These are phyloP conservation scores for Candida saitoana DNA, from an alignment of 805 yeast genomes.

Conservation along the genomic window DNA sequence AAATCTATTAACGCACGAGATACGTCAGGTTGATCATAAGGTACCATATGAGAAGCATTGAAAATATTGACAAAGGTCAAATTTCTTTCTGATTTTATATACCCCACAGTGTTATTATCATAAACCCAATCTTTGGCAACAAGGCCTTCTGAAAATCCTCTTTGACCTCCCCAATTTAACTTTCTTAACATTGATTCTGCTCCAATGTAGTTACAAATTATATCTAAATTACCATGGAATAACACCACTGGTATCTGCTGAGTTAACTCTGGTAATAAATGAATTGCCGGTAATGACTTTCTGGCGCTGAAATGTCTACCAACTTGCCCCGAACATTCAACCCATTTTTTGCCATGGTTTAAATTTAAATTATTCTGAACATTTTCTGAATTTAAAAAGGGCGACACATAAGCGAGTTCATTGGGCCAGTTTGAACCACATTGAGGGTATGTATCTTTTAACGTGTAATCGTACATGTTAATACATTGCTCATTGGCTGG, in stretches of 20 bases:
- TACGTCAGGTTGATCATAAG: slow-evolving; percentile 69
- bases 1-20: slow-evolving; percentile 69
- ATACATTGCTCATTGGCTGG: slow-evolving; percentile 51
- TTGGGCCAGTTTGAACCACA: slow-evolving; percentile 96
- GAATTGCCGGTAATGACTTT: slow-evolving; percentile 56
- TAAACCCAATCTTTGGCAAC: slow-evolving; percentile 40
- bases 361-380: slow-evolving; percentile 53
- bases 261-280: slow-evolving; percentile 63
- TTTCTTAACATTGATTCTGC: slow-evolving; percentile 61
- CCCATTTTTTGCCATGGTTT: slow-evolving; percentile 51
- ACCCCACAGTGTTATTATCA: slow-evolving; percentile 35
- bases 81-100: slow-evolving; percentile 52
- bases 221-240: slow-evolving; percentile 84
- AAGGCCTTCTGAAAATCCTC: slow-evolving; percentile 45
- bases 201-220: slow-evolving; percentile 81
- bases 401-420: slow-evolving; percentile 45
- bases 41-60: slow-evolving; percentile 91
- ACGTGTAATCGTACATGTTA: slow-evolving; percentile 78
- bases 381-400: slow-evolving; percentile 44
- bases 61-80: slow-evolving; percentile 70
- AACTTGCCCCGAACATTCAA: slow-evolving; percentile 71
- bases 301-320: slow-evolving; percentile 47
- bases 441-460: slow-evolving; percentile 69
- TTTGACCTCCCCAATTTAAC: slow-evolving; percentile 60
- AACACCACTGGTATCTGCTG: slow-evolving; percentile 58